Evolutionary conservation across 1,139 yeast species (phyloP).

Genomic region (Kazachstania sp.): DNA sequence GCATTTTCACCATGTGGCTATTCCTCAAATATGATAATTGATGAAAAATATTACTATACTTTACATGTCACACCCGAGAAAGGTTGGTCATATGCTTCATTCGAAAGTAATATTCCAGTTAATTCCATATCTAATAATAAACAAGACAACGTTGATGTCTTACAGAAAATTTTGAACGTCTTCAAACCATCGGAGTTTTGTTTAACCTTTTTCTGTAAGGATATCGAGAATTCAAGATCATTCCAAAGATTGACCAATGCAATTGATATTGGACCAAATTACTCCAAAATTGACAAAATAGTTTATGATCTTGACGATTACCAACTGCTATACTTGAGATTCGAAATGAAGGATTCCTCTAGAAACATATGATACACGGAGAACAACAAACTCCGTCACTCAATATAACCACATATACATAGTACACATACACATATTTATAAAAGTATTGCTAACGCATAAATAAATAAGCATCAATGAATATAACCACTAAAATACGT

Average conservation of each 20-base stretch:
- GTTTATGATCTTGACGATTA: slow-evolving; percentile 61
- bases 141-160: slow-evolving; percentile 41
- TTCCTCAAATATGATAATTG: slow-evolving; percentile 73
- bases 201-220: slow-evolving; percentile 45
- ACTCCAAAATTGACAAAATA: slow-evolving; percentile 58
- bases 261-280: slow-evolving; percentile 39
- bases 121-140: slow-evolving; percentile 30
- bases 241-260: slow-evolving; percentile 35
- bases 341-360: slow-evolving; percentile 11
- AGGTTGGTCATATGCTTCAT: slow-evolving; percentile 94
- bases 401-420: background rate
- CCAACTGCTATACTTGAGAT: slow-evolving; percentile 37
- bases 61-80: slow-evolving; percentile 90
- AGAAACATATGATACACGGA: background rate
- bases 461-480: background rate
- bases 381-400: background rate
- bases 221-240: slow-evolving; percentile 18
- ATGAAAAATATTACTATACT: slow-evolving; percentile 67
- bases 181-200: slow-evolving; percentile 76
- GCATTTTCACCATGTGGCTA: slow-evolving; percentile 95
- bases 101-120: slow-evolving; percentile 70
- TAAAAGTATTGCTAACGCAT: background rate
- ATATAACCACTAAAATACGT: no score
- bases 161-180: slow-evolving; percentile 49
- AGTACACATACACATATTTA: background rate